phyloP scores from a whole-genome alignment of 306 rosid species.

The Morella rubra region DNA sequence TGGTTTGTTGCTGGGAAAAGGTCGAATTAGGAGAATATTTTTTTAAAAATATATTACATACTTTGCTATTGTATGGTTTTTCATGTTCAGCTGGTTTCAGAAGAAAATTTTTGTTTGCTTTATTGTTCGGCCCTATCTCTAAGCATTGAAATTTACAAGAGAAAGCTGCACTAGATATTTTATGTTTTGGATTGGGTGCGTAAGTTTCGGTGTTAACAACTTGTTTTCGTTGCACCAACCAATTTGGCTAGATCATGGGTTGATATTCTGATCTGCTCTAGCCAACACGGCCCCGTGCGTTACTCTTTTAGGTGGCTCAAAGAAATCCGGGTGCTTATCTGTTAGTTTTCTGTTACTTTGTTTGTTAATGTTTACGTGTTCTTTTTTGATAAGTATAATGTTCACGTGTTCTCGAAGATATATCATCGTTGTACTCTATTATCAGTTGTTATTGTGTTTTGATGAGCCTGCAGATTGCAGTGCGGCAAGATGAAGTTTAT shows the following conservation, averaged over 20 bases:
- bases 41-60: not conserved
- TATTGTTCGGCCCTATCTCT: not conserved
- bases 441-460: not conserved
- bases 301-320: not conserved
- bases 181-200: not conserved
- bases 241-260: not conserved
- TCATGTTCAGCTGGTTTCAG: not conserved
- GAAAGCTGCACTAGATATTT: not conserved
- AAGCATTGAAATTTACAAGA: not conserved
- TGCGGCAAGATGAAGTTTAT: not conserved
- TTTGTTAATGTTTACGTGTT: not conserved
- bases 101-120: not conserved
- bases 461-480: not conserved
- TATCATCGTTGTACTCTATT: not conserved
- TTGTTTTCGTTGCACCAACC: no score
- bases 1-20: conserved; percentile 9
- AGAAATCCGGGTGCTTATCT: not conserved
- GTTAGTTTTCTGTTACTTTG: not conserved
- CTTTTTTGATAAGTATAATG: not conserved
- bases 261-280: not conserved
- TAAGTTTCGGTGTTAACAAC: not conserved
- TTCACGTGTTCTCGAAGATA: not conserved
- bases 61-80: not conserved
- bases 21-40: not conserved
- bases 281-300: not conserved